Percentiles rank a stretch among this genome's conserved stretches.
Conservation (phyloP, 495 filamentous ascomycete genomes). For the Filosporella fistucella region DNA sequence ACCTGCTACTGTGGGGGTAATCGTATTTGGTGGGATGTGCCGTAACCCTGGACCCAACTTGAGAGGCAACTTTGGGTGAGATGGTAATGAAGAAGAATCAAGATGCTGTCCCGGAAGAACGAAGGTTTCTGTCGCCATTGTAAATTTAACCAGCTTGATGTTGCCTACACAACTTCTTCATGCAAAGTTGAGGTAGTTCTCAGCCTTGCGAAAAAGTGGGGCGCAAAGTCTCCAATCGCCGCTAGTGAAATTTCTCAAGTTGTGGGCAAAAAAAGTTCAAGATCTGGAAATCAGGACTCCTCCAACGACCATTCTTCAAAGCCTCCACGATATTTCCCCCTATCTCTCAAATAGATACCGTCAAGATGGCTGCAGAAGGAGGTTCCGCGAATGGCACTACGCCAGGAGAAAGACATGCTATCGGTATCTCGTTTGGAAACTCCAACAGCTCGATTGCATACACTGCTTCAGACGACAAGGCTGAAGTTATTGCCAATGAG, state of each 20-base stretch:
- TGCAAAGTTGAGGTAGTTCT: slow-evolving; percentile 15
- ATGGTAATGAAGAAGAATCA: slow-evolving; percentile 56
- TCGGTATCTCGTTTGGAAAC: slow-evolving; percentile 98
- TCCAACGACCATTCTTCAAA: not conserved
- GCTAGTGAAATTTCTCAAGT: slow-evolving; percentile 22
- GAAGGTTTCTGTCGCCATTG: slow-evolving; percentile 49
- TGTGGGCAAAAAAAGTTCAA: slow-evolving; percentile 20
- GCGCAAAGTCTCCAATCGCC: not conserved
- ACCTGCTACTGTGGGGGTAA: slow-evolving; percentile 76
- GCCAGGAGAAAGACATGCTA: slow-evolving; percentile 66
- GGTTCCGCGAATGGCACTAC: slow-evolving; percentile 18
- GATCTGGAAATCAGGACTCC: not conserved
- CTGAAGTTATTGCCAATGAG: slow-evolving; percentile 98
- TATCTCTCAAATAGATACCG: not conserved
- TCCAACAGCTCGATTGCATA: slow-evolving; percentile 95
- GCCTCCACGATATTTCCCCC: not conserved
- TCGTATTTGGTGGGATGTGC: slow-evolving; percentile 63
- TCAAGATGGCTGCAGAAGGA: slow-evolving; percentile 21
- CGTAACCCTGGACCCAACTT: slow-evolving; percentile 82
- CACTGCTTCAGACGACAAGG: slow-evolving; percentile 81
- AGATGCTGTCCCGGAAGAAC: slow-evolving; percentile 78
- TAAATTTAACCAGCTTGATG: no score
- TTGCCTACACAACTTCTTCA: no score
- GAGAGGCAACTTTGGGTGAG: slow-evolving; percentile 60
- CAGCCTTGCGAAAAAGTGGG: slow-evolving; percentile 22